Conservation (phyloP, 352 stramenopile species). For the Phytophthora quininea region DNA sequence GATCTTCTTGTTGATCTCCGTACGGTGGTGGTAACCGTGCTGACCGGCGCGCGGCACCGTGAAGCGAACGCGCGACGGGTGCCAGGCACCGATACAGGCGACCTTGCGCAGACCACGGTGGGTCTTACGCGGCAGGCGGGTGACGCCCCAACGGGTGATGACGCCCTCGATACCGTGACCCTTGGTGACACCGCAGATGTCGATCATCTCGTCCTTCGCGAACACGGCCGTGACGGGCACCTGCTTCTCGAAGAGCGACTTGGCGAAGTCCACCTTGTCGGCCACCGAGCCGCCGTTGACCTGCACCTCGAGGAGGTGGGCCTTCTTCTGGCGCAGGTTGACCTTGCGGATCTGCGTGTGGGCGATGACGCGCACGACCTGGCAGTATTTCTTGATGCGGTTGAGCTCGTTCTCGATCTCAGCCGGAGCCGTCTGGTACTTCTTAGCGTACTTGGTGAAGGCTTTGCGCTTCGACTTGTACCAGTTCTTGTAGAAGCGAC, state of each 20-base stretch:
- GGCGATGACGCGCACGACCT: constrained; percentile 98
- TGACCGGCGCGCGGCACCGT: constrained; percentile 99
- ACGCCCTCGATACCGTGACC: constrained; percentile 99
- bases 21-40: constrained; percentile 99
- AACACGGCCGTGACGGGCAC: constrained; percentile 96
- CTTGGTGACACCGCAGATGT: constrained; percentile 99
- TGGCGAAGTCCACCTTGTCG: constrained; percentile 99
- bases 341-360: constrained; percentile 99
- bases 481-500: constrained; percentile 99
- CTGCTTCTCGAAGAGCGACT: constrained; percentile 99
- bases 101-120: constrained; percentile 99
- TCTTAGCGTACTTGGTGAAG: constrained; percentile 99
- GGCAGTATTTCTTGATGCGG: constrained; percentile 99
- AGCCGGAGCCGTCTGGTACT: constrained; percentile 94
- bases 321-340: constrained; percentile 99
- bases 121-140: constrained; percentile 99
- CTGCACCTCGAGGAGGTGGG: constrained; percentile 99
- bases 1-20: constrained; percentile 99
- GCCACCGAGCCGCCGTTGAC: constrained; percentile 98
- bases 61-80: constrained; percentile 98
- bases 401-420: constrained; percentile 98
- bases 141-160: constrained; percentile 99
- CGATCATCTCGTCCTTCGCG: constrained; percentile 98
- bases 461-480: constrained; percentile 99
- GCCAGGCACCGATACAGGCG: constrained; percentile 99